phyloP scores from a whole-genome alignment of 176 grass and related monocot genomes.

The Oryza meridionalis region DNA sequence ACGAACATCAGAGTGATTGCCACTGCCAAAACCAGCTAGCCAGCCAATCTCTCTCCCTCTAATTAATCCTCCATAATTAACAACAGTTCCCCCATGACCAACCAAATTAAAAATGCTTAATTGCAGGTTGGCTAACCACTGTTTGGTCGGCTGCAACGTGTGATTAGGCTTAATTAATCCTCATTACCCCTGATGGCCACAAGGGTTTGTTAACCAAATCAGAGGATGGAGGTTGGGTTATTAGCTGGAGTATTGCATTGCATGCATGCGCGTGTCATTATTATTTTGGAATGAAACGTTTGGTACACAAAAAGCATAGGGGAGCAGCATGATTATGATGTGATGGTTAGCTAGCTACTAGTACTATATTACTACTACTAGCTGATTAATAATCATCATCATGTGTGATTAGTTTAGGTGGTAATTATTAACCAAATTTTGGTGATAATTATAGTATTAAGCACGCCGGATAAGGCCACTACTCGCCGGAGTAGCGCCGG shows the following conservation, averaged over 20 bases:
- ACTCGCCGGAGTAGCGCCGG: background rate
- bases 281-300: background rate
- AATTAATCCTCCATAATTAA: background rate
- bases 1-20: background rate
- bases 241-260: background rate
- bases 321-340: background rate
- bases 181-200: background rate
- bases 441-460: background rate
- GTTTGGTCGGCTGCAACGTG: background rate
- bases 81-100: background rate
- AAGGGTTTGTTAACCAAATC: background rate
- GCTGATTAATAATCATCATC: background rate
- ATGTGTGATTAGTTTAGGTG: background rate
- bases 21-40: background rate
- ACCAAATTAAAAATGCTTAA: conserved; percentile 4
- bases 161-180: background rate
- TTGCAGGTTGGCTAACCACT: conserved; percentile 12
- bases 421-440: no score
- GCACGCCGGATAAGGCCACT: background rate
- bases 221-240: background rate
- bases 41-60: background rate
- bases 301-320: background rate
- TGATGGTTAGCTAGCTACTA: background rate
- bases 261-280: background rate
- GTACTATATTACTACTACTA: no score